phyloP scores from a whole-genome alignment of 768 basidiomycete species.

The Fomitopsis pulvina region DNA sequence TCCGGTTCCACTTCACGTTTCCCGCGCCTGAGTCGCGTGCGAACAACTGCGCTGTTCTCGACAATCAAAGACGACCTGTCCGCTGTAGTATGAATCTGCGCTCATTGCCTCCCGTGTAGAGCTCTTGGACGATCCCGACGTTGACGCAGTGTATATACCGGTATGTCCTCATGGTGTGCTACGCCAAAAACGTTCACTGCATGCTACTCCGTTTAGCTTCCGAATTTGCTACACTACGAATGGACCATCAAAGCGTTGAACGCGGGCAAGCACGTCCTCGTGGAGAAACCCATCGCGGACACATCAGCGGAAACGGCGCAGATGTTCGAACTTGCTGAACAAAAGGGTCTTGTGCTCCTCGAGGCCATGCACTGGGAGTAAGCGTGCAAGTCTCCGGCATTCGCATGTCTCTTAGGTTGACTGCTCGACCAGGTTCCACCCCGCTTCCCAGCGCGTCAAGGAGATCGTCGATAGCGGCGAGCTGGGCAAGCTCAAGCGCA shows the following conservation, averaged over 20 bases:
- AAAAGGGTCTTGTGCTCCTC: conserved; percentile 20
- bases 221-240: conserved; percentile 29
- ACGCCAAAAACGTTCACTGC: background rate
- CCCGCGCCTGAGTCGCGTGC: no score
- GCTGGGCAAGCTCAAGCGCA: conserved; percentile 44
- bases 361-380: conserved; percentile 23
- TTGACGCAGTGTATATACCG: conserved; percentile 27
- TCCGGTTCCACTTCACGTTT: no score
- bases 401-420: no score
- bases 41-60: no score
- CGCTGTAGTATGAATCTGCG: no score
- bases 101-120: no score
- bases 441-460: conserved; percentile 46
- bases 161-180: conserved; percentile 3
- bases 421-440: conserved; percentile 45
- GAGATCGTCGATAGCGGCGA: conserved; percentile 48
- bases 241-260: conserved; percentile 27
- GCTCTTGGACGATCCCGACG: conserved; percentile 19
- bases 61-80: no score
- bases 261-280: conserved; percentile 29
- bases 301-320: conserved; percentile 16
- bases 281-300: conserved; percentile 28
- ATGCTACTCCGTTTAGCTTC: conserved; percentile 15
- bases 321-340: conserved; percentile 21
- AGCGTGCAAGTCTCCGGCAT: no score